Conservation (phyloP, 768 basidiomycete species). For the Steccherinum ochraceum region DNA sequence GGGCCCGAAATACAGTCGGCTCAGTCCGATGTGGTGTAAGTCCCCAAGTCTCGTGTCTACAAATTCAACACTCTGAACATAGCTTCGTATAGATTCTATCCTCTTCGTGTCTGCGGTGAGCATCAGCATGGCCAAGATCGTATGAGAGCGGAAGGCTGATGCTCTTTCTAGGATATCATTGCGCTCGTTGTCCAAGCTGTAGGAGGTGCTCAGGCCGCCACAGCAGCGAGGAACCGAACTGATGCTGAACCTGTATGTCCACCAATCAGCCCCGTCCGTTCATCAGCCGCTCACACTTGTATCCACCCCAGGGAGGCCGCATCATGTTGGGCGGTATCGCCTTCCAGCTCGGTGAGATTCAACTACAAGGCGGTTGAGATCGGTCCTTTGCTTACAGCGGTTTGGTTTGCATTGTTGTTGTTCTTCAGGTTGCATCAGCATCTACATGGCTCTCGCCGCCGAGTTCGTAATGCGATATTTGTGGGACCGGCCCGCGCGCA, state of each 20-base stretch:
- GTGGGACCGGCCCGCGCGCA: constrained; percentile 29
- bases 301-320: constrained; percentile 12
- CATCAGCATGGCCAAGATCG: neutral
- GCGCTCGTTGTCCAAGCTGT: constrained; percentile 55
- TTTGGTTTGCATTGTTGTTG: neutral
- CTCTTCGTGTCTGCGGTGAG: constrained; percentile 34
- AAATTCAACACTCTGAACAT: too few species aligned
- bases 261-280: neutral
- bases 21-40: constrained; percentile 36
- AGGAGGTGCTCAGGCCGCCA: constrained; percentile 52
- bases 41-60: constrained; percentile 12
- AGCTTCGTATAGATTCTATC: constrained; percentile 34
- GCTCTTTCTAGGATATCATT: constrained; percentile 39
- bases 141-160: constrained; percentile 1
- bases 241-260: constrained; percentile 8
- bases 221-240: constrained; percentile 12
- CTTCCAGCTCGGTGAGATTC: constrained; percentile 28
- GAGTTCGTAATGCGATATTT: constrained; percentile 41
- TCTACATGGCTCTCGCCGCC: constrained; percentile 34
- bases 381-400: too few species aligned
- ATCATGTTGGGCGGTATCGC: constrained; percentile 42
- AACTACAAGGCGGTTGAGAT: too few species aligned
- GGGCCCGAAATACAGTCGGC: constrained; percentile 39
- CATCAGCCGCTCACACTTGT: too few species aligned
- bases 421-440: constrained; percentile 28